These are phyloP conservation scores for Danielia oregonensis DNA, from an alignment of 805 yeast genomes.

Conservation along the genomic window DNA sequence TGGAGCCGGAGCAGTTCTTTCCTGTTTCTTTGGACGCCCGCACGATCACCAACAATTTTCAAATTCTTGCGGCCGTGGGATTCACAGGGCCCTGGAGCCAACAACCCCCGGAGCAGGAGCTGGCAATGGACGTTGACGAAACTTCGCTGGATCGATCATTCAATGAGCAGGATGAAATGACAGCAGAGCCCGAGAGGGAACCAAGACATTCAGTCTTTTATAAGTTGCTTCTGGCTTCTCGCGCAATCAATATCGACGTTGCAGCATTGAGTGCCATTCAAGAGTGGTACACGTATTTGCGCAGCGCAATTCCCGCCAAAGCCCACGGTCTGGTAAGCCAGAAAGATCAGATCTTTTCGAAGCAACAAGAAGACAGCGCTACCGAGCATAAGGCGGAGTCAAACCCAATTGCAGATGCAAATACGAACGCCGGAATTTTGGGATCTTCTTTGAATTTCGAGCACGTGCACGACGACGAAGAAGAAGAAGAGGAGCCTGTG, in stretches of 20 bases:
- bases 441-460: constrained; percentile 3
- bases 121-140: constrained; percentile 6
- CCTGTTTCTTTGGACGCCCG: constrained; percentile 19
- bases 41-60: constrained; percentile 21
- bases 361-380: constrained; percentile 6
- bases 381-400: neutral
- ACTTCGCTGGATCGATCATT: neutral
- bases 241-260: neutral
- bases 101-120: neutral
- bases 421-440: constrained; percentile 11
- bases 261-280: constrained; percentile 1
- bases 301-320: constrained; percentile 26
- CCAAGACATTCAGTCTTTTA: neutral
- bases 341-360: constrained; percentile 9
- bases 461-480: constrained; percentile 9
- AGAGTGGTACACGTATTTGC: constrained; percentile 18
- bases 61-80: constrained; percentile 7
- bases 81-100: constrained; percentile 13
- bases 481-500: constrained; percentile 15
- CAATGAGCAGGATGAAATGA: neutral
- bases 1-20: constrained; percentile 5
- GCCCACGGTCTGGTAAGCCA: constrained; percentile 24
- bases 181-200: neutral
- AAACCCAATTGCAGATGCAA: neutral
- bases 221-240: neutral